Conservation (phyloP, 164 flowering plant species). For the grape (Vitis vinifera) region DNA sequence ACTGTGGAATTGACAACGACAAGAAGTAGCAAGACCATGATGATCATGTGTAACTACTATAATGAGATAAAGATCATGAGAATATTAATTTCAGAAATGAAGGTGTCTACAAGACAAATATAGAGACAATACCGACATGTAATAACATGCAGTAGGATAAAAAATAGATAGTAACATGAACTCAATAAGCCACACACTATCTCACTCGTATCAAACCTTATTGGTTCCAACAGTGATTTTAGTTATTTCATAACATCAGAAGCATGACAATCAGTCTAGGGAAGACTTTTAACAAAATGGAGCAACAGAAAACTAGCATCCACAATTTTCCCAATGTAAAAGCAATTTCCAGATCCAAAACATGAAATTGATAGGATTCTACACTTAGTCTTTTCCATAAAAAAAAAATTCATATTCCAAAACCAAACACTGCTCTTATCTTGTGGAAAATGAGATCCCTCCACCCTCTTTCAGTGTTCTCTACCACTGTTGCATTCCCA, state of each 20-base stretch:
- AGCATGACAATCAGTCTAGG: background rate
- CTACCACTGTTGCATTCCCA: constrained; percentile 88
- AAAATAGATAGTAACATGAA: background rate
- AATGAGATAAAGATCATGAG: too few species aligned
- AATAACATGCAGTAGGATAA: too few species aligned
- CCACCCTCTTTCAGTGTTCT: constrained; percentile 96
- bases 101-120: too few species aligned
- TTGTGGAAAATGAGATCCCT: constrained; percentile 80
- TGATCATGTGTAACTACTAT: too few species aligned
- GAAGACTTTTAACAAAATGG: too few species aligned
- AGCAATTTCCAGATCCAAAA: background rate
- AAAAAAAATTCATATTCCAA: constrained; percentile 54
- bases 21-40: too few species aligned
- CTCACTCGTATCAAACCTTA: background rate
- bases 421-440: constrained; percentile 84
- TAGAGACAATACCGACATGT: too few species aligned
- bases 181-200: background rate
- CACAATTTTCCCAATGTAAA: background rate
- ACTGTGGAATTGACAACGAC: background rate
- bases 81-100: too few species aligned
- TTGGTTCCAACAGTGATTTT: background rate
- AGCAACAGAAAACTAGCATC: background rate
- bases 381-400: constrained; percentile 1
- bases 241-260: background rate
- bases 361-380: constrained; percentile 5